Conservation (phyloP, 2,329 filamentous ascomycete species). For the Escovopsis weberi region DNA sequence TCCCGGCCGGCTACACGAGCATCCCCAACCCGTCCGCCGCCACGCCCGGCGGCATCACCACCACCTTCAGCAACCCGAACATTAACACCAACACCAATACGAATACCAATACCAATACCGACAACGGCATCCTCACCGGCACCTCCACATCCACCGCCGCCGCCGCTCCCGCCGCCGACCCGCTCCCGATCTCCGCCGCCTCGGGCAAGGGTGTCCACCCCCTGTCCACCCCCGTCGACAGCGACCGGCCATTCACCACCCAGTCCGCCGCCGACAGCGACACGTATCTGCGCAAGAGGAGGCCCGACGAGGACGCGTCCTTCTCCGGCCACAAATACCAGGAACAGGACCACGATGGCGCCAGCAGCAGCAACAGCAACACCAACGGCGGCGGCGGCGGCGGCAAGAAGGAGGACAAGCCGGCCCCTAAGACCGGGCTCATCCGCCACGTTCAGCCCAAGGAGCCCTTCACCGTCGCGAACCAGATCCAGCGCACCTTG, state of each 20-base stretch:
- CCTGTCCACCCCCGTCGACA: constrained; percentile 8
- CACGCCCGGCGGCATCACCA: constrained; percentile 16
- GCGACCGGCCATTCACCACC: constrained; percentile 9
- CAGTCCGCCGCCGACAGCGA: constrained; percentile 10
- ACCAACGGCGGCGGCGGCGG: background rate
- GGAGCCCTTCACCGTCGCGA: constrained; percentile 41
- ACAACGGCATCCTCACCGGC: constrained; percentile 13
- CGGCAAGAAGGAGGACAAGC: constrained; percentile 14
- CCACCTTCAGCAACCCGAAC: constrained; percentile 3
- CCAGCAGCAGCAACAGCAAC: background rate
- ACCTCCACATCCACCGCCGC: background rate
- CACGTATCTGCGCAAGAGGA: constrained; percentile 17
- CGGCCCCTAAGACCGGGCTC: constrained; percentile 24
- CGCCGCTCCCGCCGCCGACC: background rate
- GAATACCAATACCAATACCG: constrained; percentile 10
- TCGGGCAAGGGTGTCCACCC: constrained; percentile 10
- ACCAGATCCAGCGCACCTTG: constrained; percentile 59
- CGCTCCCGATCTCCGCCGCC: constrained; percentile 10
- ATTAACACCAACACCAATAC: constrained; percentile 5
- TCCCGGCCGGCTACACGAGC: background rate
- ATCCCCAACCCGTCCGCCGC: background rate
- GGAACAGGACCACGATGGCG: background rate
- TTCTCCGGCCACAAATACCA: constrained; percentile 11
- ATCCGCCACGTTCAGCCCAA: constrained; percentile 35
- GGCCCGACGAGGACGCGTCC: constrained; percentile 12